A percentile compares a stretch with the other conserved stretches of the same genome.
Conservation (phyloP, 495 filamentous ascomycete genomes). For the Aspergillus biplanus region DNA sequence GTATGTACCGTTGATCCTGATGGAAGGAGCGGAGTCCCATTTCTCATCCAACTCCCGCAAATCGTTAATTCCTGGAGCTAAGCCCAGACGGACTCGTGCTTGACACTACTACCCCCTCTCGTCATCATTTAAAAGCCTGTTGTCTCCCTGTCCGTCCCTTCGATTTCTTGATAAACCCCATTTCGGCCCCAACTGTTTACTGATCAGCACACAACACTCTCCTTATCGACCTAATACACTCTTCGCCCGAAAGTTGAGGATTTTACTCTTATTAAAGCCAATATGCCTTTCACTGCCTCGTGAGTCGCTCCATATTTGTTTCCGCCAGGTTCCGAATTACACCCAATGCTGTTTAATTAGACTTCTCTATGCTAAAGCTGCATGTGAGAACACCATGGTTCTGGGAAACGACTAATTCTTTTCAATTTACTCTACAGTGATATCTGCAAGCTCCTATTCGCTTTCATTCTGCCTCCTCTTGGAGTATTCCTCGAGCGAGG, state of each 20-base stretch:
- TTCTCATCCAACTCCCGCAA: not conserved
- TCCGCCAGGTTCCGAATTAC: not conserved
- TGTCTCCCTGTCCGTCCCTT: not conserved
- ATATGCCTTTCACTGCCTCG: conserved; percentile 68
- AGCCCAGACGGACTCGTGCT: not conserved
- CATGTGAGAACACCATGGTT: not conserved
- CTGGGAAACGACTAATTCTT: conserved; percentile 1
- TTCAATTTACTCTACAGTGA: conserved; percentile 55
- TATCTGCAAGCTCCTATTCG: conserved; percentile 90
- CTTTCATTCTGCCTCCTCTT: conserved; percentile 83
- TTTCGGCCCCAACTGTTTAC: not conserved
- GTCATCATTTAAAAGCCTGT: conserved; percentile 3
- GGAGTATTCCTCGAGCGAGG: conserved; percentile 92
- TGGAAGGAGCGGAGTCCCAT: conserved; percentile 3
- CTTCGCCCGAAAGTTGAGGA: not conserved
- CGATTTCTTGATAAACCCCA: not conserved
- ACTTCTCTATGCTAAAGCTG: not conserved
- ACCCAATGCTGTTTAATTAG: not conserved
- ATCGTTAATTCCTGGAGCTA: not conserved
- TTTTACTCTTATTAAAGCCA: conserved; percentile 26
- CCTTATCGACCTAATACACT: not conserved
- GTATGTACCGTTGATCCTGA: not conserved
- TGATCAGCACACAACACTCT: not conserved
- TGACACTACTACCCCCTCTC: not conserved
- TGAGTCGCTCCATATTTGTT: conserved; percentile 39